Evolutionary conservation across 1,139 yeast genomes (phyloP).

Genomic region (Hyphopichia buzzinii): DNA sequence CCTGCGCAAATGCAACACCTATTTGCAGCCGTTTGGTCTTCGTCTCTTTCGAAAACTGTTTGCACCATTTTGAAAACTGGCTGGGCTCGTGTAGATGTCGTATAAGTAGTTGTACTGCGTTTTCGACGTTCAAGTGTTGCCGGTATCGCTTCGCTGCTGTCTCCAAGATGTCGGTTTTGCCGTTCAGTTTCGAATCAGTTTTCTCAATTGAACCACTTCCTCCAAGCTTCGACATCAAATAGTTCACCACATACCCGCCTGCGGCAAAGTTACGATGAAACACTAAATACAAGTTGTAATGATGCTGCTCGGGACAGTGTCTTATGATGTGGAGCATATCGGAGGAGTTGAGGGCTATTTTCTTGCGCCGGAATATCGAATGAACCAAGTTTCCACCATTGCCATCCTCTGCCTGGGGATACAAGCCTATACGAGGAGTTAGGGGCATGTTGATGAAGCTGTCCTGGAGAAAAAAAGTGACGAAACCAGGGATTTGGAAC

Average conservation of each 20-base stretch:
- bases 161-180: too few relatives aligned
- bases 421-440: background rate
- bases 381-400: background rate
- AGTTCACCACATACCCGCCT: constrained; percentile 1
- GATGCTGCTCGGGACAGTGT: background rate
- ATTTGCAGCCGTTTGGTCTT: background rate
- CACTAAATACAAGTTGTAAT: constrained; percentile 2
- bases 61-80: background rate
- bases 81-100: background rate
- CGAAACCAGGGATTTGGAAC: background rate
- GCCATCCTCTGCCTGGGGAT: background rate
- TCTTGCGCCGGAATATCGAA: background rate
- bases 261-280: constrained; percentile 2
- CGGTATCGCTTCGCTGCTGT: background rate
- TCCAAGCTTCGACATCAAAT: background rate
- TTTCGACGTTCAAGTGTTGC: constrained; percentile 1
- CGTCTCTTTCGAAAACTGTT: background rate
- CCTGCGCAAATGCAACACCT: background rate
- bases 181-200: too few relatives aligned
- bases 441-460: background rate
- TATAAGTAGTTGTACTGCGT: background rate
- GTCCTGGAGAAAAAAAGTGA: constrained; percentile 1
- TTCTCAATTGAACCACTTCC: too few relatives aligned
- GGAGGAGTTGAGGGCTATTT: constrained; percentile 1
- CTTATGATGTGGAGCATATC: constrained; percentile 1